Conservation (phyloP, 2,329 filamentous ascomycete species). For the Hypocreales sp. region DNA sequence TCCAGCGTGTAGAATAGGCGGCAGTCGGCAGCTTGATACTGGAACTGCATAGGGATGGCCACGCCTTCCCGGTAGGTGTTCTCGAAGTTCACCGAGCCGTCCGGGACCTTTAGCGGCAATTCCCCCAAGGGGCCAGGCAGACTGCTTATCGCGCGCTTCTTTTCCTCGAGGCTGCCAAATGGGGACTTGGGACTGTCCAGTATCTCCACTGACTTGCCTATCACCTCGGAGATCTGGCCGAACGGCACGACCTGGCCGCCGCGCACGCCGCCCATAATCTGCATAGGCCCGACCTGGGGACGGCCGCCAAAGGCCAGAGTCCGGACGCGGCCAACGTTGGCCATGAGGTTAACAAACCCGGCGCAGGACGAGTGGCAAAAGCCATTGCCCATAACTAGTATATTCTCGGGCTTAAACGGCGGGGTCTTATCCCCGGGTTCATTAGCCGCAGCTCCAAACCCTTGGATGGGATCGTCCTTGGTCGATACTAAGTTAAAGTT, state of each 20-base stretch:
- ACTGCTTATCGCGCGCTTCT: not conserved
- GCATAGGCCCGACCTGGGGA: constrained; percentile 32
- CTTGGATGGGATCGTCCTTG: not conserved
- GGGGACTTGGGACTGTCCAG: not conserved
- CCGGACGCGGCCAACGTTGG: constrained; percentile 30
- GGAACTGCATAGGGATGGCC: constrained; percentile 36
- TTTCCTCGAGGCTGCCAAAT: not conserved
- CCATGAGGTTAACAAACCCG: constrained; percentile 38
- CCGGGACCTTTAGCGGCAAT: not conserved
- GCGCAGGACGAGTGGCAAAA: constrained; percentile 45
- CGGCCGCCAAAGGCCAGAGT: constrained; percentile 43
- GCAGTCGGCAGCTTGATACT: constrained; percentile 41
- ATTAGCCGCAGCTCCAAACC: not conserved
- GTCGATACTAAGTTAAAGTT: not conserved
- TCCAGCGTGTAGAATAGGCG: constrained; percentile 37
- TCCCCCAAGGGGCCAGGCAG: not conserved
- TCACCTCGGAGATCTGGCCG: constrained; percentile 6
- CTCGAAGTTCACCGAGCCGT: constrained; percentile 3
- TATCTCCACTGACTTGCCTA: not conserved
- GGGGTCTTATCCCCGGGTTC: not conserved
- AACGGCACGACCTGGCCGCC: constrained; percentile 26
- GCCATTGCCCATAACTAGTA: constrained; percentile 34
- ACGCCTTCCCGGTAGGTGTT: constrained; percentile 15
- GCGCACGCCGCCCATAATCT: constrained; percentile 42
- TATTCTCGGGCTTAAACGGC: constrained; percentile 21